Conservation (phyloP, 2,329 filamentous ascomycete genomes). For the Fusarium napiforme region DNA sequence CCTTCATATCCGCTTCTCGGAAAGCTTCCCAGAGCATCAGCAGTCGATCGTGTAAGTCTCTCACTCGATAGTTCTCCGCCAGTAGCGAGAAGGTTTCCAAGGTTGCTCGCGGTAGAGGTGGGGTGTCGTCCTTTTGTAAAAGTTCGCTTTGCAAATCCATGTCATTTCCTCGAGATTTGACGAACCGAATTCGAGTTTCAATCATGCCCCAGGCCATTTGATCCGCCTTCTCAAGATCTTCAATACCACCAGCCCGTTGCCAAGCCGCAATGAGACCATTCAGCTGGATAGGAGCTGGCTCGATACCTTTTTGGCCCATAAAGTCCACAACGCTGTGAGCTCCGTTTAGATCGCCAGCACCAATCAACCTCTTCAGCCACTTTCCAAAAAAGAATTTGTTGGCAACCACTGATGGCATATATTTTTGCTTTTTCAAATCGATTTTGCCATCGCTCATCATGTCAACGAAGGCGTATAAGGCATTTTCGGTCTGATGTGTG, state of each 20-base stretch:
- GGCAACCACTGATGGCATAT: slow-evolving; percentile 61
- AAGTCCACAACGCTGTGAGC: slow-evolving; percentile 78
- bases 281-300: slow-evolving; percentile 77
- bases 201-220: slow-evolving; percentile 82
- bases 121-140: neutral
- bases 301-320: slow-evolving; percentile 76
- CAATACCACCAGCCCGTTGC: slow-evolving; percentile 70
- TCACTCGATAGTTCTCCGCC: slow-evolving; percentile 75
- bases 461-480: slow-evolving; percentile 83
- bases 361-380: slow-evolving; percentile 87
- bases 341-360: slow-evolving; percentile 75
- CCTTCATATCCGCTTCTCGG: slow-evolving; percentile 69
- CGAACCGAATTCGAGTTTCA: slow-evolving; percentile 70
- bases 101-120: slow-evolving; percentile 67
- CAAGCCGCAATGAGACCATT: slow-evolving; percentile 86
- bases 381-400: slow-evolving; percentile 89
- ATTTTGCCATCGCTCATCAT: slow-evolving; percentile 79
- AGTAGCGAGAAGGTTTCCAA: slow-evolving; percentile 83
- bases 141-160: neutral
- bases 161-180: slow-evolving; percentile 57
- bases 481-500: slow-evolving; percentile 71
- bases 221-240: slow-evolving; percentile 71
- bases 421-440: slow-evolving; percentile 57
- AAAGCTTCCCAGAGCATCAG: slow-evolving; percentile 72
- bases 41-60: slow-evolving; percentile 67